Base-by-base conservation (phyloP, 805 yeast genomes). In the Candida saitoana region DNA sequence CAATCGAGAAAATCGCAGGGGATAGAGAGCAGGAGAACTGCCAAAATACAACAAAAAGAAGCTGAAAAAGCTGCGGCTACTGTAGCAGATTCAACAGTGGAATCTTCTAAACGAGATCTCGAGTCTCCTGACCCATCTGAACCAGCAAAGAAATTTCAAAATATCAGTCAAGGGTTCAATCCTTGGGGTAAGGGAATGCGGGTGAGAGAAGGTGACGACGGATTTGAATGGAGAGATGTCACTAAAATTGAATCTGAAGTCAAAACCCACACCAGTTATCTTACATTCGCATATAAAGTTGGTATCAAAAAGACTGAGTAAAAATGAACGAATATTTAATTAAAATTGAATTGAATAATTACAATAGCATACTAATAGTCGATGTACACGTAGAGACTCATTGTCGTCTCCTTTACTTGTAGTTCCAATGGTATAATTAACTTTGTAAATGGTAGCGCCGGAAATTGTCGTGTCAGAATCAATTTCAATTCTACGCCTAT, bases 181-280 rank as follows among this genome's bases (percentile, higher is more conserved):
- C 97, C 98, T 4, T 93, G 93, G 69, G 98, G 99, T 2, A 84
- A 80, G 57, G 97, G 98, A 11, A 65, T 74, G 48, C 76, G 96
- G 49, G 76, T 93, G 31, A 76, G 73, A 52, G 97, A 91, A 65
- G 99, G 99, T 41, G 97, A 91, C 55, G 77, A 71, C 3, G 74
- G 73, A 2, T 93, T 71, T 59, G 65, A 77, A 20, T 93, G 99
- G 99, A 68, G 72, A 43, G 74, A 87, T 50, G 93, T 90, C n/a
- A 80, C 96, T 14, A 83, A 80, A 59, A 71, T 82, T 6, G 99
- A 91, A 59, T 54, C 81, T 3, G 98, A 93, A 57, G 72, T 91
- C 52, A 91, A 91, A 65, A 83, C 89, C 5, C 99, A 93, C 54
- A 93, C 99, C 0, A 87, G 96, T 0, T 93, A 88, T 58, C 66